Percentiles rank a stretch among this genome's conserved stretches.
Evolutionary conservation across 179 eudicot species (phyloP).

Genomic region (Gypsophila paniculata): DNA sequence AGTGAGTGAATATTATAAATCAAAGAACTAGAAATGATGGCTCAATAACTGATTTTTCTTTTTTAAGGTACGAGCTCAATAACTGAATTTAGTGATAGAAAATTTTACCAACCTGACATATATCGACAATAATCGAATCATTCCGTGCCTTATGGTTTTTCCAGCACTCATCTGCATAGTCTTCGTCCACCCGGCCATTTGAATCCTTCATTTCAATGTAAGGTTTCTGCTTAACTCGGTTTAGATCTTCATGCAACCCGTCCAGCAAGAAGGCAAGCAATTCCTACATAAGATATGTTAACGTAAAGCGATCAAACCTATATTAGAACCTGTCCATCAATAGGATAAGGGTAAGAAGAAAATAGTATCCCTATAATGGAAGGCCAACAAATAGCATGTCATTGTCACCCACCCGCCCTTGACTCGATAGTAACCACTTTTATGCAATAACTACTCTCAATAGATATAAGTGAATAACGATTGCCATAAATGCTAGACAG

Average conservation of each 20-base stretch:
- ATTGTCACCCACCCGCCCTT: background rate
- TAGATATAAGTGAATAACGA: background rate
- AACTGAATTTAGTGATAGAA: background rate
- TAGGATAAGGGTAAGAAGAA: conserved; percentile 1
- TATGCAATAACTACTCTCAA: background rate
- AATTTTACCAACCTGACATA: conserved; percentile 60
- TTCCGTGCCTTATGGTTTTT: conserved; percentile 85
- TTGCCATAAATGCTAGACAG: background rate
- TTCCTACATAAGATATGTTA: conserved; percentile 48
- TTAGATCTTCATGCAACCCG: conserved; percentile 97
- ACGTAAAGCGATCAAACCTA: conserved; percentile 9
- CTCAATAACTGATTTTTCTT: background rate
- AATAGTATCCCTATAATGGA: background rate
- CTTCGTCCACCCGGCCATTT: conserved; percentile 82
- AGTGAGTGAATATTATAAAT: background rate
- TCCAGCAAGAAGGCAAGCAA: conserved; percentile 97
- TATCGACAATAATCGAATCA: conserved; percentile 91
- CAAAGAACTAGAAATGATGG: background rate
- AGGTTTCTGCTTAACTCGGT: conserved; percentile 92
- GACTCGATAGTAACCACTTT: background rate
- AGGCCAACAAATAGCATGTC: background rate
- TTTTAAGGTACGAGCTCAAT: too few species aligned
- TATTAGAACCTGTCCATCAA: conserved; percentile 1
- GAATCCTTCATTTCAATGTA: conserved; percentile 85
- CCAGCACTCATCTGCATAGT: conserved; percentile 96